Evolutionary conservation across 2,329 filamentous ascomycete genomes (phyloP), one percentile per base, ranked within the genome.

Genomic region (Botryotinia convoluta): DNA sequence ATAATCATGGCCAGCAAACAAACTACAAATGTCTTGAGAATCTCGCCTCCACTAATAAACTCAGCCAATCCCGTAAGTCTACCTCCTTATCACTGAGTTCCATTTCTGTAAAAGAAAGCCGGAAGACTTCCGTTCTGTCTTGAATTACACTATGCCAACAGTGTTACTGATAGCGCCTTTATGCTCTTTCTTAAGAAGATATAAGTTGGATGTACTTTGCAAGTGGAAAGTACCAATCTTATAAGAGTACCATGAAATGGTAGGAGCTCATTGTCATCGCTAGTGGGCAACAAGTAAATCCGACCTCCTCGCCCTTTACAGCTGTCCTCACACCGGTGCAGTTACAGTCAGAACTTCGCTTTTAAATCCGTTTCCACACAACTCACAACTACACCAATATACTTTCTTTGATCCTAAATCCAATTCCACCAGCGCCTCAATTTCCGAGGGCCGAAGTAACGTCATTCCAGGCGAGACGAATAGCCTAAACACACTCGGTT

Each of bases 321-420:
- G 83, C 44, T 90, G 85, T 68, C 84, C 87, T 0, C 83, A 87
- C 71, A 94, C 90, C 0, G 93, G 93, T 74, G 92, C 92, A 22
- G 88, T 95, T 45, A 95, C 93, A 1, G 93, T 90, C 3, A 86
- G 93, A 20, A 95, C 93, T 1, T 89, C 89, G 4, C 85, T 93
- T 9, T 81, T 92, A 26, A 75, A 84, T 14, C 91, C 90, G 59
- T 95, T 94, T 79, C 79, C 84, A 1, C 90, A 76, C 79, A 0
- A 81, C 86, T 1, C 91, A 94, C 79, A 90, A 90, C 78, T 91
- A 89, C 91, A 95, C 79, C 90, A 91, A 79, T 91, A 90, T 76
- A 83, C 87, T 3, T 92, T 94, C 80, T 92, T 92, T 81, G 83
- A 89, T 67, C 81, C 86, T 0, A 74, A 79, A 1, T 82, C 82